Evolutionary conservation across 768 basidiomycete species (phyloP), one percentile per base, ranked within the genome.

Genomic region (Boletus subcaerulescens): DNA sequence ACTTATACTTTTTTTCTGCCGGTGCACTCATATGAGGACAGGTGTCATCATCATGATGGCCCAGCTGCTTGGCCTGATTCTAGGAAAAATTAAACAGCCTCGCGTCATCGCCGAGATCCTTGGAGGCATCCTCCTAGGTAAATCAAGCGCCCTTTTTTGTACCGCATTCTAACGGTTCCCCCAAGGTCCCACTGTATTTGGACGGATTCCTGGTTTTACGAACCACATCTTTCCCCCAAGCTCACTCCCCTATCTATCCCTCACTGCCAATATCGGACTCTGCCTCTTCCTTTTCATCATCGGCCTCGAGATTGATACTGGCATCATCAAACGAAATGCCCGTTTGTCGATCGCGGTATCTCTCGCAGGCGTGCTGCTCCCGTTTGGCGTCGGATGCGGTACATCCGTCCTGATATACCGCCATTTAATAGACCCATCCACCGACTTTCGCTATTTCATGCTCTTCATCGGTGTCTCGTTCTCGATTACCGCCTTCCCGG

Each of bases 101-200:
- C 79, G 86, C n/a, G 95, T 98, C 56, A 93, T 97, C 49, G 85
- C 93, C 40, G 95, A 98, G 69, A 88, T 97, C 55, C 82, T 98
- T 52, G 92, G 87, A 0, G 96, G 96, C 20, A 85, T 98, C 59
- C 64, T 98, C 20, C 79, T 98, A 12, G 94, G 93, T 40, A 43
- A 22, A 15, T 18, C 73, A 72, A 0, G 3, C n/a, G 9, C 29
- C 11, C 14, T 1, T 91, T 41, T 6, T 67, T 87, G 17, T 88
- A 85, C 5, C 85, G 89, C 9, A 89, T 91, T 35, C 51, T 58
- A 10, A 60, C 40, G 5, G 13, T 18, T 13, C 4, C 0, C n/a
- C 18, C 45, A 36, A 43, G 71, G 69, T 7, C 79, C 79, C 13
- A 87, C 85, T 8, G 79, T 78, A 0, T 76, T 86, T 56, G 91